Conservation (phyloP, 75 land plant genomes). For the Pinus tabuliformis region DNA sequence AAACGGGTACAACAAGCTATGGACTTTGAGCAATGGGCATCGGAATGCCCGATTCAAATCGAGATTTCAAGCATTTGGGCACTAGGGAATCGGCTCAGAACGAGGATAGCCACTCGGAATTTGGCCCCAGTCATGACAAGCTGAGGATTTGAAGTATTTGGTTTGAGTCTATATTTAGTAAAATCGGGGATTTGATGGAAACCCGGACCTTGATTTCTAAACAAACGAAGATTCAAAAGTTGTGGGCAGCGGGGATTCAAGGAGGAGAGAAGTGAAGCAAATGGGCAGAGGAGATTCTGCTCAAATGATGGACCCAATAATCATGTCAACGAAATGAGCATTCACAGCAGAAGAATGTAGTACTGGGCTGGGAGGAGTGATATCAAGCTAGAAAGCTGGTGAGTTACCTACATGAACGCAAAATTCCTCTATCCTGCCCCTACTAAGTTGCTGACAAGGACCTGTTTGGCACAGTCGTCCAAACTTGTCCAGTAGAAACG, state of each 20-base stretch:
- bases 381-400: background rate
- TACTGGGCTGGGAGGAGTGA: background rate
- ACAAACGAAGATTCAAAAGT: background rate
- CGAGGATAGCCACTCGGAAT: background rate
- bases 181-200: background rate
- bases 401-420: background rate
- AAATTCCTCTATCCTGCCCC: background rate
- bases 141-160: background rate
- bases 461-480: background rate
- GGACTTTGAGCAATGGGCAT: background rate
- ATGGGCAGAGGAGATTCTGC: background rate
- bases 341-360: background rate
- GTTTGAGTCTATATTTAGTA: background rate
- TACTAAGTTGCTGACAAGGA: background rate
- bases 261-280: background rate
- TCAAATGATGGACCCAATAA: background rate
- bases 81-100: background rate
- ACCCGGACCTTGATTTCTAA: background rate
- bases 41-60: background rate
- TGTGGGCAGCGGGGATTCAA: background rate
- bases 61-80: background rate
- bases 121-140: background rate
- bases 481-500: background rate
- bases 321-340: background rate
- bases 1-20: background rate